Conservation (phyloP, 2,329 filamentous ascomycete species). For the Fusarium drepaniforme region DNA sequence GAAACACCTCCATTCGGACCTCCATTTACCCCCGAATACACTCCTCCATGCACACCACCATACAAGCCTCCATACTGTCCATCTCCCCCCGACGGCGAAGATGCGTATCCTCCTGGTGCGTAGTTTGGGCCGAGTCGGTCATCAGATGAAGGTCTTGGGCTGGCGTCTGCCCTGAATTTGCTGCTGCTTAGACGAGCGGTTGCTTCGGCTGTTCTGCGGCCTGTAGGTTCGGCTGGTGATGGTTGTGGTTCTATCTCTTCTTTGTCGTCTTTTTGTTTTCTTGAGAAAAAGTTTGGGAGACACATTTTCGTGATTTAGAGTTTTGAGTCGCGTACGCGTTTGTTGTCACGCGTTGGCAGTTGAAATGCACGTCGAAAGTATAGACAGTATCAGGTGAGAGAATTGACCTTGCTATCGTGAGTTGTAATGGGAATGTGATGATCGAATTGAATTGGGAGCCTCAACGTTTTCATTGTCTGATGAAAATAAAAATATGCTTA, state of each 20-base stretch:
- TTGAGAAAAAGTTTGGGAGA: constrained; percentile 32
- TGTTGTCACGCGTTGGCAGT: neutral
- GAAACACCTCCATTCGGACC: constrained; percentile 22
- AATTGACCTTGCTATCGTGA: neutral
- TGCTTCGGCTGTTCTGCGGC: constrained; percentile 26
- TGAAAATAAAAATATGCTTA: neutral
- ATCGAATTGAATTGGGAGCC: neutral
- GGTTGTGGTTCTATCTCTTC: constrained; percentile 14
- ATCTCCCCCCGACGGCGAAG: constrained; percentile 6
- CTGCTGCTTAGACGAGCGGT: constrained; percentile 27
- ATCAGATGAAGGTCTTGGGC: constrained; percentile 14
- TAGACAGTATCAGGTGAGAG: neutral
- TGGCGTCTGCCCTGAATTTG: constrained; percentile 20
- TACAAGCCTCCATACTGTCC: constrained; percentile 22
- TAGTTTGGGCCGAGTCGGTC: constrained; percentile 14
- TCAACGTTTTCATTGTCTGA: neutral
- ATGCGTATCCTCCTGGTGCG: constrained; percentile 10
- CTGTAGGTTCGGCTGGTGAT: constrained; percentile 9
- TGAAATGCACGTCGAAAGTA: neutral
- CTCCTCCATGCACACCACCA: constrained; percentile 28
- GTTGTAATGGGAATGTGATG: too few relatives aligned
- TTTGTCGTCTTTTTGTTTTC: constrained; percentile 8
- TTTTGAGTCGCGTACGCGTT: neutral
- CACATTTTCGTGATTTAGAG: constrained; percentile 18
- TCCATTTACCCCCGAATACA: constrained; percentile 23